Evolutionary conservation across 2,329 filamentous ascomycete genomes (phyloP).

Genomic region (Diaporthe sp.): DNA sequence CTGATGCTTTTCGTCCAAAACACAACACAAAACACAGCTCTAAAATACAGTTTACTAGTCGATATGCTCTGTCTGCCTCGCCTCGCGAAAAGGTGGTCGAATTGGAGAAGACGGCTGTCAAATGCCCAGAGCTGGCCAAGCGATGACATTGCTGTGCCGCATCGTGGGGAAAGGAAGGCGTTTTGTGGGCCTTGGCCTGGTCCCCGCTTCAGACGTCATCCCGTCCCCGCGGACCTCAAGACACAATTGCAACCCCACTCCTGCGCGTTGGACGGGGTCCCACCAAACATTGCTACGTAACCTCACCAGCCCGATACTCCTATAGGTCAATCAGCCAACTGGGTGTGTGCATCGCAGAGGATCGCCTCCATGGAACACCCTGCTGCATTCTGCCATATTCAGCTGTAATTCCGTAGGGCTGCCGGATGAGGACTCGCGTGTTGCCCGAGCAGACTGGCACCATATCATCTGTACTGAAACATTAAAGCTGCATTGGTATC

Average conservation of each 20-base stretch:
- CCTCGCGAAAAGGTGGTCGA: not conserved
- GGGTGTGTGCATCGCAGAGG: not conserved
- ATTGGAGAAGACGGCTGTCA: not conserved
- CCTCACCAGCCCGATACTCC: not conserved
- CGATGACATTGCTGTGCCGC: constrained; percentile 21
- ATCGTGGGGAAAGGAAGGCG: constrained; percentile 6
- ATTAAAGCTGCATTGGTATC: constrained; percentile 16
- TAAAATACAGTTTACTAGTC: not conserved
- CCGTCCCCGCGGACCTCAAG: not conserved
- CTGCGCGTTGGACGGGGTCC: not conserved
- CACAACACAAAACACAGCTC: not conserved
- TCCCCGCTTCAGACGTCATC: constrained; percentile 23
- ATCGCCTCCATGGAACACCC: not conserved
- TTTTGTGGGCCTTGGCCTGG: not conserved
- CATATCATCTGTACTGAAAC: not conserved
- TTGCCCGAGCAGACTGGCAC: not conserved
- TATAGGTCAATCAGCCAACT: not conserved
- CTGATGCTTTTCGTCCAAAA: not conserved
- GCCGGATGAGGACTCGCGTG: not conserved
- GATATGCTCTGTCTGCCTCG: not conserved
- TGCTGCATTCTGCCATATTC: not conserved
- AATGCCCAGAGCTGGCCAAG: constrained; percentile 9
- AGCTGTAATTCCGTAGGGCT: not conserved
- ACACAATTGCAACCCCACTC: constrained; percentile 4
- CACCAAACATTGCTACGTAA: constrained; percentile 1